phyloP scores from a whole-genome alignment of 768 basidiomycete genomes.

The Cyclocybe aegerita region DNA sequence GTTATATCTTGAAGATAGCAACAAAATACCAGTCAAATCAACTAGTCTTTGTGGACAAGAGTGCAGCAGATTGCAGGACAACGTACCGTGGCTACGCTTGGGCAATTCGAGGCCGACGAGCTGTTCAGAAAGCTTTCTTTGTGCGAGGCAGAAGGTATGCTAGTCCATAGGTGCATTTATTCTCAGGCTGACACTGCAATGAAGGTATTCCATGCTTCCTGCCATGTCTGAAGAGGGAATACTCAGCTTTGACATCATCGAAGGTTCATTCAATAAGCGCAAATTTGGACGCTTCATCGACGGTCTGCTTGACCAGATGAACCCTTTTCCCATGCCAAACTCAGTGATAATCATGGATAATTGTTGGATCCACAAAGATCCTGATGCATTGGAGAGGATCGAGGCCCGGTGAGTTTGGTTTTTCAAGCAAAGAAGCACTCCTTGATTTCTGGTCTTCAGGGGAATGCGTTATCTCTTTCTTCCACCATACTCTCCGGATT shows the following conservation, averaged over 20 bases:
- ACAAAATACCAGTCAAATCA: slow-evolving; percentile 16
- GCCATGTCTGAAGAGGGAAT: slow-evolving; percentile 21
- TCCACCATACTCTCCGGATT: slow-evolving; percentile 30
- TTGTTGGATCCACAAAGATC: slow-evolving; percentile 19
- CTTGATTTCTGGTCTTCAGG: no score
- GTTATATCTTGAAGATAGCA: slow-evolving; percentile 13
- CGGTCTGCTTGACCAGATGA: slow-evolving; percentile 9
- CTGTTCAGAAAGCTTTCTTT: slow-evolving; percentile 25
- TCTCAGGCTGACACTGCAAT: slow-evolving; percentile 12
- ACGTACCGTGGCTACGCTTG: slow-evolving; percentile 25
- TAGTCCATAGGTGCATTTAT: neutral
- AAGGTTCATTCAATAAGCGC: slow-evolving; percentile 16
- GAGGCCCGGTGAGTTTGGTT: slow-evolving; percentile 18
- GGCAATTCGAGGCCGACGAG: slow-evolving; percentile 23
- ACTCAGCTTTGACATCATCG: slow-evolving; percentile 17
- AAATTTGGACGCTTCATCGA: slow-evolving; percentile 15
- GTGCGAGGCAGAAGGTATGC: neutral
- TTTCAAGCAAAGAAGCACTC: slow-evolving; percentile 19
- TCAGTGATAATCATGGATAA: slow-evolving; percentile 20
- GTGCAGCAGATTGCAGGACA: slow-evolving; percentile 22
- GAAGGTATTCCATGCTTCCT: slow-evolving; percentile 17
- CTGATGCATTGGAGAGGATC: slow-evolving; percentile 16
- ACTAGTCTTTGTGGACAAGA: slow-evolving; percentile 31
- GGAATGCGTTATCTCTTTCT: no score
- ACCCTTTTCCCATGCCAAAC: slow-evolving; percentile 11